Conservation (phyloP, 345 rosid genomes). For the Lumnitzera littorea region DNA sequence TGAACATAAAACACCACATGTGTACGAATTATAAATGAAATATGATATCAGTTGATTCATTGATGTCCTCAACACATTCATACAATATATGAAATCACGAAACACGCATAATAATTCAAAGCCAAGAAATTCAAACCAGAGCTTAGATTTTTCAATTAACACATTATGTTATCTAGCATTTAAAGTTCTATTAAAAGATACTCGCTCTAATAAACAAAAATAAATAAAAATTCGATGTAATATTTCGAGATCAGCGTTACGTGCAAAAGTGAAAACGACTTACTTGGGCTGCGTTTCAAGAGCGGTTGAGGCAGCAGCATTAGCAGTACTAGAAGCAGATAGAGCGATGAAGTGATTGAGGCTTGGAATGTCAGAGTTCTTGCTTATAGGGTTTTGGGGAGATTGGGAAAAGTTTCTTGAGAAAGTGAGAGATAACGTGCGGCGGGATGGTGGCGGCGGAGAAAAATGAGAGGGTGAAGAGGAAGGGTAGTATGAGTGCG, state of each 20-base stretch:
- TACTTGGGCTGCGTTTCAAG: slow-evolving; percentile 45
- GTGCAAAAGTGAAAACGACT: background rate
- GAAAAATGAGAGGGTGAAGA: slow-evolving; percentile 14
- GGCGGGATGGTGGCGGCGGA: slow-evolving; percentile 15
- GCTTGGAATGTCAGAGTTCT: slow-evolving; percentile 30
- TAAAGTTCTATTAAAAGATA: too few relatives aligned
- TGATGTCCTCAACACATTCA: too few relatives aligned
- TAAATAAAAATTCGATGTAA: too few relatives aligned
- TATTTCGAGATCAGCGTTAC: slow-evolving; percentile 7
- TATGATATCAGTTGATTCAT: too few relatives aligned
- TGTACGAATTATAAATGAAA: too few relatives aligned
- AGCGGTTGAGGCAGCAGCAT: slow-evolving; percentile 32
- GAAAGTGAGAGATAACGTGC: slow-evolving; percentile 20
- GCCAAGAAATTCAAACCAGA: too few relatives aligned
- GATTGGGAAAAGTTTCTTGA: slow-evolving; percentile 46
- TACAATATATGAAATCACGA: too few relatives aligned
- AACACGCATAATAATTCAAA: too few relatives aligned
- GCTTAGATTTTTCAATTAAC: too few relatives aligned
- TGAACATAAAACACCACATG: too few relatives aligned
- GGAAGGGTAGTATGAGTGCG: slow-evolving; percentile 2
- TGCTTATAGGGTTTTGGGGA: slow-evolving; percentile 13
- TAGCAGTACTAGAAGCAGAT: slow-evolving; percentile 30
- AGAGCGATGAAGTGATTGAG: slow-evolving; percentile 57
- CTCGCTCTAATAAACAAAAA: too few relatives aligned
- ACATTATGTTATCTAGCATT: too few relatives aligned